phyloP scores from a whole-genome alignment of 768 basidiomycete species.

The Dioszegia aurantiaca region DNA sequence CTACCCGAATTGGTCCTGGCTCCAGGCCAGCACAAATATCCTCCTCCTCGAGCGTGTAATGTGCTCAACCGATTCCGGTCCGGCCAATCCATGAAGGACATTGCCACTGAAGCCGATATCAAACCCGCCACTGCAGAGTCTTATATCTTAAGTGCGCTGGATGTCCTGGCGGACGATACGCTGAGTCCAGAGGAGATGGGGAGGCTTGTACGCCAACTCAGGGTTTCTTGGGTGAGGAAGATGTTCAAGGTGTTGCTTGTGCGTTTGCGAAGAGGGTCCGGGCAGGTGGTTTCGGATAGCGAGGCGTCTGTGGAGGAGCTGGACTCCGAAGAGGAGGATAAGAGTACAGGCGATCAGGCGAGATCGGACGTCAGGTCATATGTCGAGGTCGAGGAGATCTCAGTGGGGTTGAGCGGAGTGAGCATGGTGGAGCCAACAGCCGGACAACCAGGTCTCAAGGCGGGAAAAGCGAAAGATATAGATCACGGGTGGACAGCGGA shows the following conservation, averaged over 20 bases:
- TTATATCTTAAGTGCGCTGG: slow-evolving; percentile 8
- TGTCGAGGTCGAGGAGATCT: not conserved
- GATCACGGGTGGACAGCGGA: slow-evolving; percentile 1
- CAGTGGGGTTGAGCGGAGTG: not conserved
- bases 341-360: not conserved
- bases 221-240: not conserved
- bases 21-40: slow-evolving; percentile 2
- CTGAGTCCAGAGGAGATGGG: slow-evolving; percentile 5
- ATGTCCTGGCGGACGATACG: not conserved
- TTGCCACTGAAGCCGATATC: slow-evolving; percentile 17
- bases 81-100: slow-evolving; percentile 8
- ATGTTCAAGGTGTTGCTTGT: not conserved
- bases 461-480: too few relatives aligned
- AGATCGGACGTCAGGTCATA: not conserved
- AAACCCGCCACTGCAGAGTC: slow-evolving; percentile 22
- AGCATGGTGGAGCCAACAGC: not conserved
- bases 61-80: slow-evolving; percentile 18
- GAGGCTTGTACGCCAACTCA: slow-evolving; percentile 7
- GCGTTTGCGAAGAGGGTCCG: not conserved
- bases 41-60: slow-evolving; percentile 16
- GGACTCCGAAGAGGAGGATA: not conserved
- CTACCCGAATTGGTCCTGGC: not conserved
- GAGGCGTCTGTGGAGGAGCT: not conserved
- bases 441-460: too few relatives aligned
- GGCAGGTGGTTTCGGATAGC: not conserved